Evolutionary conservation across 23 red algal genomes (phyloP).

Genomic region (Chondrus crispus): DNA sequence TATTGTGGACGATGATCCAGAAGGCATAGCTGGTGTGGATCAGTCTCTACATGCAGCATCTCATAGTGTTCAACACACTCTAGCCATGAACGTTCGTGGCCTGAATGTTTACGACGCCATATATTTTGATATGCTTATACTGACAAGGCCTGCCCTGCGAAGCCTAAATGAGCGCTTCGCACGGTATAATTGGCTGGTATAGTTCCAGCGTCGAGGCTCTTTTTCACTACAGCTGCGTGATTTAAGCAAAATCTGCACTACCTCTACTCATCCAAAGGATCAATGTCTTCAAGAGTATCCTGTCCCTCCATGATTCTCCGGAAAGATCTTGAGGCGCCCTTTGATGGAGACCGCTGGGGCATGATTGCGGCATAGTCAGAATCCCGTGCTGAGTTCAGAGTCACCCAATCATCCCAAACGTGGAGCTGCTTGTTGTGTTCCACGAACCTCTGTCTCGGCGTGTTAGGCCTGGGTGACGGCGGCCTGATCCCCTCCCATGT

Average conservation of each 20-base stretch:
- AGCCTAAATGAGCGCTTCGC: slow-evolving; percentile 49
- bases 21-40: slow-evolving; percentile 51
- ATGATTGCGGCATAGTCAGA: too few relatives aligned
- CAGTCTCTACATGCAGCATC: slow-evolving; percentile 43
- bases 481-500: background rate
- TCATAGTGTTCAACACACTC: slow-evolving; percentile 34
- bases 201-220: background rate
- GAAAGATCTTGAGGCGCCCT: too few relatives aligned
- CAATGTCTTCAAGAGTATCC: too few relatives aligned
- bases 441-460: background rate
- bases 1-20: slow-evolving; percentile 56
- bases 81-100: slow-evolving; percentile 54
- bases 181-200: slow-evolving; percentile 53
- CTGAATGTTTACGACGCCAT: slow-evolving; percentile 92
- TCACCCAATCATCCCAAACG: slow-evolving; percentile 41
- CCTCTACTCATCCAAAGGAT: too few relatives aligned
- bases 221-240: background rate
- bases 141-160: slow-evolving; percentile 64
- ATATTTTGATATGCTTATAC: slow-evolving; percentile 69
- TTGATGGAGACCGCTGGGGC: too few relatives aligned
- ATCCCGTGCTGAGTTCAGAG: too few relatives aligned
- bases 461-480: slow-evolving; percentile 7
- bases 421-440: slow-evolving; percentile 52
- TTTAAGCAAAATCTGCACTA: background rate
- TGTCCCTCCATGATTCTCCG: too few relatives aligned